Conservation (phyloP, 139 green algal genomes). For the Chlamydomonas incerta region DNA sequence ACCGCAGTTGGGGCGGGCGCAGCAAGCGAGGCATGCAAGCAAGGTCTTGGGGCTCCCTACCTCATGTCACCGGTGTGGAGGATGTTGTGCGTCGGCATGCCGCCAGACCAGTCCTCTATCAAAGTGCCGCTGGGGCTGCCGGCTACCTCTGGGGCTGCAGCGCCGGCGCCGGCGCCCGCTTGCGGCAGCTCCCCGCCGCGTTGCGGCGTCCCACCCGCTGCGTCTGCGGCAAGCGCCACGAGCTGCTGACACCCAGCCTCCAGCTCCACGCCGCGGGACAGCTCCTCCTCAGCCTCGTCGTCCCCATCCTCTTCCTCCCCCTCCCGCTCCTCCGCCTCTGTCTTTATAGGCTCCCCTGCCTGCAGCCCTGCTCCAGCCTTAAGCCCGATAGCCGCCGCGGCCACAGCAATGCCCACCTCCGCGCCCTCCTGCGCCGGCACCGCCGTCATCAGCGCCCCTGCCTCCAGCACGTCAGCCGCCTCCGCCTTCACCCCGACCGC, state of each 20-base stretch:
- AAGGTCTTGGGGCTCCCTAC: slow-evolving; percentile 29
- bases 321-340: no score
- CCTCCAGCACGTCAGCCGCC: neutral
- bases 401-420: neutral
- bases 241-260: neutral
- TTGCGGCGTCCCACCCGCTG: no score
- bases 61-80: slow-evolving; percentile 84
- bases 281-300: neutral
- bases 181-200: no score
- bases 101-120: neutral
- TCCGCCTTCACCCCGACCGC: no score
- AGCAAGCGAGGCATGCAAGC: no score
- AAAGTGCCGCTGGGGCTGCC: neutral
- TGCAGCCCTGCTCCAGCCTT: no score
- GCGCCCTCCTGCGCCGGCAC: neutral
- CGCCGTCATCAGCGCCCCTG: neutral
- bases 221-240: no score
- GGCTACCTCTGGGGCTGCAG: no score
- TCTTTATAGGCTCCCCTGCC: no score
- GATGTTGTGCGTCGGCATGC: slow-evolving; percentile 44
- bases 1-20: no score
- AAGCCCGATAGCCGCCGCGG: neutral
- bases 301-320: neutral
- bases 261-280: neutral
- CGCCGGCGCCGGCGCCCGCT: no score